These are phyloP conservation scores for Nemania sp. DNA, from an alignment of 2,329 filamentous ascomycete species.

Conservation along the genomic window DNA sequence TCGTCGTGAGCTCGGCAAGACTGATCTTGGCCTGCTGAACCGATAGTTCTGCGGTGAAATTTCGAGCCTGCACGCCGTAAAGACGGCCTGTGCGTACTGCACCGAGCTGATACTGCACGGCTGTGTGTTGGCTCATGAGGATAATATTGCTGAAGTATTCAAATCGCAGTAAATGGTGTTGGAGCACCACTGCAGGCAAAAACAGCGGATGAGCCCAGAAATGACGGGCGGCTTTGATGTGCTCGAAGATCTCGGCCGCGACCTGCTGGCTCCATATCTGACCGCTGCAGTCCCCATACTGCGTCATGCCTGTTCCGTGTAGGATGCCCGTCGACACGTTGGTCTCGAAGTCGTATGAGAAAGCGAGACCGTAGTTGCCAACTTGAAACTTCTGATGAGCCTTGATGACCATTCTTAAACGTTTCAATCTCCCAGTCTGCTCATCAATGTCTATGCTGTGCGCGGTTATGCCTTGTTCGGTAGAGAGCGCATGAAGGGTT, in stretches of 20 bases:
- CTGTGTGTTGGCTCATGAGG: neutral
- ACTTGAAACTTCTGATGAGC: slow-evolving; percentile 14
- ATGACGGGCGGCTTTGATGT: slow-evolving; percentile 6
- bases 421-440: neutral
- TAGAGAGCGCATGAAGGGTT: slow-evolving; percentile 6
- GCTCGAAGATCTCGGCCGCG: slow-evolving; percentile 12
- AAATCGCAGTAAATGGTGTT: slow-evolving; percentile 14
- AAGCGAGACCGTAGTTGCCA: slow-evolving; percentile 14
- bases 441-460: slow-evolving; percentile 9
- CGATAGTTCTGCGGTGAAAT: slow-evolving; percentile 4
- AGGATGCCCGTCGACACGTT: slow-evolving; percentile 7
- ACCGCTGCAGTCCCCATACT: neutral
- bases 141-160: slow-evolving; percentile 10
- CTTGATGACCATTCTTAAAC: slow-evolving; percentile 11
- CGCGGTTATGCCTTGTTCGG: slow-evolving; percentile 6
- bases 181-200: slow-evolving; percentile 4
- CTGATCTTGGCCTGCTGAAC: slow-evolving; percentile 9
- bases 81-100: slow-evolving; percentile 10
- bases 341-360: slow-evolving; percentile 9
- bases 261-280: slow-evolving; percentile 1
- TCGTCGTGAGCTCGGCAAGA: slow-evolving; percentile 3
- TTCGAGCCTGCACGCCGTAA: neutral
- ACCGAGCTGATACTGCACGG: slow-evolving; percentile 11
- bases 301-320: slow-evolving; percentile 13
- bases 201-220: slow-evolving; percentile 7